Conservation (phyloP, 1,139 yeast species). For the Pichia cactophila region DNA sequence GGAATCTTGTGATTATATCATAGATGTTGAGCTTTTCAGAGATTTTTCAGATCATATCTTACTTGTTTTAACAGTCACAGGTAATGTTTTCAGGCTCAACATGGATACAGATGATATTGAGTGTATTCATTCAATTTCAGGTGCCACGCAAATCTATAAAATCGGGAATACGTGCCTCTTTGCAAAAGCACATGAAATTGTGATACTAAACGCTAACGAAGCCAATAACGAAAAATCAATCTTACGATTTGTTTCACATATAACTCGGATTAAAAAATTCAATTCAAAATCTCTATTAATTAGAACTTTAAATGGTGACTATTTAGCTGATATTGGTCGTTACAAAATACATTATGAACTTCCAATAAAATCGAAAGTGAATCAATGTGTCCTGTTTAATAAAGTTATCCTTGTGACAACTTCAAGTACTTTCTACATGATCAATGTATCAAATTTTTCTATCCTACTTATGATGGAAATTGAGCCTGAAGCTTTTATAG, state of each 20-base stretch:
- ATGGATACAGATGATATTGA: not conserved
- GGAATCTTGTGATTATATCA: not conserved
- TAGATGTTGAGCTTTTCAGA: not conserved
- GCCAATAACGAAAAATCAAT: not conserved
- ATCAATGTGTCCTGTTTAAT: not conserved
- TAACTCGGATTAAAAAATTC: not conserved
- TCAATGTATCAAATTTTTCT: not conserved
- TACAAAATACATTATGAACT: not conserved
- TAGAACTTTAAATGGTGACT: not conserved
- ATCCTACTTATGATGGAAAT: not conserved
- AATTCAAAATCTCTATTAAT: not conserved
- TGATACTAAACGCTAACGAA: not conserved
- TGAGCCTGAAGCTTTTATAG: not conserved
- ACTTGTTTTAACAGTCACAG: not conserved
- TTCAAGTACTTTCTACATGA: not conserved
- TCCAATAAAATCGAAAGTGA: not conserved
- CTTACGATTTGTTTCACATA: not conserved
- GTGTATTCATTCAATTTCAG: not conserved
- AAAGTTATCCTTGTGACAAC: not conserved
- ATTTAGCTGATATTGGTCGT: too few species aligned
- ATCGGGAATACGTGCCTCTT: not conserved
- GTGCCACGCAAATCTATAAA: not conserved
- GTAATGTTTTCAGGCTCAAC: not conserved
- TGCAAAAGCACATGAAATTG: not conserved
- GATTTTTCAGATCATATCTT: not conserved